Evolutionary conservation across 768 basidiomycete species (phyloP).

Genomic region (Ramaria rubella): DNA sequence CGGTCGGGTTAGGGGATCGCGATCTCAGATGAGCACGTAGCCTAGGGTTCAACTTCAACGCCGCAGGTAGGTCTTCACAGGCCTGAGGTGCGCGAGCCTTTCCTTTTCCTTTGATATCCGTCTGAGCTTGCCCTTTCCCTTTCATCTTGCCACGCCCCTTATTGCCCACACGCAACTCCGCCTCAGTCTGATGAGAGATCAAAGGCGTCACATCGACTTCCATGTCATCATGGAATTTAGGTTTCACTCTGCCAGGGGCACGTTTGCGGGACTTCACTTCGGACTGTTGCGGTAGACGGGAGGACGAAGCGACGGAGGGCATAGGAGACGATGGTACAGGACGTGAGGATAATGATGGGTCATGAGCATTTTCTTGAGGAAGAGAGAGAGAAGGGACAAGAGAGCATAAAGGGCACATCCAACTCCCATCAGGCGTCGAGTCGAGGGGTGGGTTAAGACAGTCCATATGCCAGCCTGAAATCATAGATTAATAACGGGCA

Average conservation of each 20-base stretch:
- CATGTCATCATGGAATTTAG: constrained; percentile 13
- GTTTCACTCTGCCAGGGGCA: constrained; percentile 8
- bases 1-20: background rate
- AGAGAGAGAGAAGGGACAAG: constrained; percentile 4
- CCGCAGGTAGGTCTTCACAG: background rate
- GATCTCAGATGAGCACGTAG: background rate
- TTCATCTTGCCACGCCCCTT: constrained; percentile 21
- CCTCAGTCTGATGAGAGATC: background rate
- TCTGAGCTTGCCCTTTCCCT: constrained; percentile 24
- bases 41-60: background rate
- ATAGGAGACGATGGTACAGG: background rate
- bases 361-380: background rate
- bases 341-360: background rate
- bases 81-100: background rate
- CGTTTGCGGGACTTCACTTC: background rate
- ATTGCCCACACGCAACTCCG: background rate
- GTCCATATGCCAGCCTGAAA: constrained; percentile 75
- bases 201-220: background rate
- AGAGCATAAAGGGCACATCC: constrained; percentile 67
- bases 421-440: constrained; percentile 66
- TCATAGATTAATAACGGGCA: constrained; percentile 5
- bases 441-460: constrained; percentile 69
- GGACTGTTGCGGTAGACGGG: constrained; percentile 19
- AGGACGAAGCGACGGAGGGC: constrained; percentile 40
- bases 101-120: constrained; percentile 14